Percentiles rank a stretch among this genome's conserved stretches.
Conservation (phyloP, 2,329 filamentous ascomycete genomes). For the Exophiala alcalophila region DNA sequence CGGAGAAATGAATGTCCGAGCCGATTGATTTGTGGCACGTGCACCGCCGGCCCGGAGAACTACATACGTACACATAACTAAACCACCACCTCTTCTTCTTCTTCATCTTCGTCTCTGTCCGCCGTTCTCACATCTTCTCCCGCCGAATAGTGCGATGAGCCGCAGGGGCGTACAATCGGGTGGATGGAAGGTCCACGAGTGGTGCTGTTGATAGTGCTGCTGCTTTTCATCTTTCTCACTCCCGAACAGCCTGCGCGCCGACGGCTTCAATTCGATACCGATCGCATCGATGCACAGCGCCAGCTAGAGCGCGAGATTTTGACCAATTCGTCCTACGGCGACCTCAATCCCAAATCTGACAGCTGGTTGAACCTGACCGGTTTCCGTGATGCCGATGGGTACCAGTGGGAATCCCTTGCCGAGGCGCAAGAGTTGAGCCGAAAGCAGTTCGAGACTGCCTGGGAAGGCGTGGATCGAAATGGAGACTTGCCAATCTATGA, state of each 20-base stretch:
- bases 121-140: constrained; percentile 3
- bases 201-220: constrained; percentile 49
- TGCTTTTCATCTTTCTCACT: constrained; percentile 54
- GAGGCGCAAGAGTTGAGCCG: constrained; percentile 31
- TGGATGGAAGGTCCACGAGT: constrained; percentile 44
- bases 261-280: constrained; percentile 15
- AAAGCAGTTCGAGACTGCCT: constrained; percentile 53
- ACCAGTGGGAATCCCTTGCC: constrained; percentile 70
- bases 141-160: constrained; percentile 17
- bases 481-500: constrained; percentile 62
- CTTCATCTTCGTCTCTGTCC: not conserved
- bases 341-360: constrained; percentile 46
- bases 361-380: constrained; percentile 71
- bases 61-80: no score
- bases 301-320: constrained; percentile 33
- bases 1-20: no score
- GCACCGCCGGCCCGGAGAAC: no score
- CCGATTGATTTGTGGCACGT: no score
- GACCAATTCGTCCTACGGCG: constrained; percentile 49
- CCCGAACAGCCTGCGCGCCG: constrained; percentile 38
- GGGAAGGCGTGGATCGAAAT: constrained; percentile 43
- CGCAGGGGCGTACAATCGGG: constrained; percentile 10
- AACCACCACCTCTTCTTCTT: no score
- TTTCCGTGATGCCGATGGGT: constrained; percentile 68
- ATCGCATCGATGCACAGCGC: constrained; percentile 45